Conservation (phyloP, 371 early-diverging fungal species). For the Saksenaea oblongispora region DNA sequence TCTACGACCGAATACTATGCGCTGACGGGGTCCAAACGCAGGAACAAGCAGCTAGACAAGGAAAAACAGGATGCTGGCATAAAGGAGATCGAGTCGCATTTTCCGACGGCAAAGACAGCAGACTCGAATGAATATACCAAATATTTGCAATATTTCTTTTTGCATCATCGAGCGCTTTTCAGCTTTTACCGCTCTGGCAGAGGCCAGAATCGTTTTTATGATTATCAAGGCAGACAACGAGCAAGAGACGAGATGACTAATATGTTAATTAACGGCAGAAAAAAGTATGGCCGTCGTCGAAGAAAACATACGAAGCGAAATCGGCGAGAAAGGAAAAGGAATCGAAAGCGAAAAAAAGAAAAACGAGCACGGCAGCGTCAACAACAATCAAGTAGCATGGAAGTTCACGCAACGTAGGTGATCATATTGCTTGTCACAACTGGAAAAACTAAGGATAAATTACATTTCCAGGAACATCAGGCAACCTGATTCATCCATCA, state of each 20-base stretch:
- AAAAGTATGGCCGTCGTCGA: not conserved
- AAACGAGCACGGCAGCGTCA: not conserved
- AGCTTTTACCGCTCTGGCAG: not conserved
- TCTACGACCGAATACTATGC: not conserved
- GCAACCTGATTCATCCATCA: not conserved
- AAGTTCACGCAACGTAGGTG: not conserved
- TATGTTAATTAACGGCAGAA: conserved; percentile 13
- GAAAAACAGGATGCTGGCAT: not conserved
- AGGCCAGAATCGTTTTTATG: conserved; percentile 1
- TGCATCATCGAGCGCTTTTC: not conserved
- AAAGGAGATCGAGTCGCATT: not conserved
- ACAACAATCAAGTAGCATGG: not conserved
- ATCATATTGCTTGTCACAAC: not conserved
- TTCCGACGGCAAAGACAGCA: not conserved
- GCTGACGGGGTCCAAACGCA: not conserved
- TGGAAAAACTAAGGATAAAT: not conserved
- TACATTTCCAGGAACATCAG: not conserved
- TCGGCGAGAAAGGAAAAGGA: not conserved
- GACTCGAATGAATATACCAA: not conserved
- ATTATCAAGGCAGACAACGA: conserved; percentile 13
- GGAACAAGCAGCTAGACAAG: not conserved
- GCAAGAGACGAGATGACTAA: conserved; percentile 11
- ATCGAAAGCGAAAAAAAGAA: not conserved
- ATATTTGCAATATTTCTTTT: not conserved
- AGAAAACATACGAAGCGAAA: conserved; percentile 2